Conservation (phyloP, 345 rosid genomes). For the Brassica cretica region DNA sequence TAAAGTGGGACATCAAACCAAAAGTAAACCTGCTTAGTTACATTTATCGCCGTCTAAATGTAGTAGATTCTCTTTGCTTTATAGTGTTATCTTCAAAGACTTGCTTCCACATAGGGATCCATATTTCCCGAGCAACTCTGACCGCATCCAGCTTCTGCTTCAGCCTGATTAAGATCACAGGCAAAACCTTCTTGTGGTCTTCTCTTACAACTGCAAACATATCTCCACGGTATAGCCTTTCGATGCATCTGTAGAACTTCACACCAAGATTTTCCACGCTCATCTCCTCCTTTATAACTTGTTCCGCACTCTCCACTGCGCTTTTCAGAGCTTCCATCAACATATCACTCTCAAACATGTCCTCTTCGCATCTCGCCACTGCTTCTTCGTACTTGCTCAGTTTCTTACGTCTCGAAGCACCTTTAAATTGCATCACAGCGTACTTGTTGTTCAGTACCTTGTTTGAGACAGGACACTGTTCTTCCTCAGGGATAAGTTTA, state of each 20-base stretch:
- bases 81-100: neutral
- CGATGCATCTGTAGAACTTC: neutral
- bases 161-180: neutral
- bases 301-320: neutral
- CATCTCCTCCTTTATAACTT: neutral
- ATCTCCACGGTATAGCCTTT: neutral
- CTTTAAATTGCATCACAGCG: neutral
- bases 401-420: neutral
- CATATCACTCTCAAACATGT: conserved; percentile 13
- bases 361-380: conserved; percentile 10
- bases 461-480: neutral
- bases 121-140: neutral
- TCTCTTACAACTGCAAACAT: conserved; percentile 1
- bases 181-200: neutral
- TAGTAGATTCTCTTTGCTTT: neutral
- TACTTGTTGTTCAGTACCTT: conserved; percentile 3
- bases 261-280: neutral
- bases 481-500: neutral
- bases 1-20: neutral
- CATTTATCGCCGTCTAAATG: neutral
- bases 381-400: neutral
- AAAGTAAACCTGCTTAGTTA: neutral
- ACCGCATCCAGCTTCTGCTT: neutral
- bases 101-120: conserved; percentile 1
- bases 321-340: neutral